Evolutionary conservation across 164 flowering plant species (phyloP).

Genomic region (Berberis thunbergii): DNA sequence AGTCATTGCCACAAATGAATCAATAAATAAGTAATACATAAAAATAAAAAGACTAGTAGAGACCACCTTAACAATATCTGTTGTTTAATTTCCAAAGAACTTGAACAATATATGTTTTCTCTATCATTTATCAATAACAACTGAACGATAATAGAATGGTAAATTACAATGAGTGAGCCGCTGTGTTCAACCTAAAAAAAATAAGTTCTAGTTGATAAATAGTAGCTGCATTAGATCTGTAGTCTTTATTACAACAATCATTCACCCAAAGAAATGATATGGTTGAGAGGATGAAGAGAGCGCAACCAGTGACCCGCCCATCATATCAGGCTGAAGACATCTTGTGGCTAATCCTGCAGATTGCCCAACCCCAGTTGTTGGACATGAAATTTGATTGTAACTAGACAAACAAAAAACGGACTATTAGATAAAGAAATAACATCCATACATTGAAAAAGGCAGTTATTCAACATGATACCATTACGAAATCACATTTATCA

Average conservation of each 20-base stretch:
- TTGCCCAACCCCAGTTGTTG: conserved; percentile 38
- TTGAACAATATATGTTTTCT: no score
- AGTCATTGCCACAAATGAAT: no score
- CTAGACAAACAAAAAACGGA: not conserved
- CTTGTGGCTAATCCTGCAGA: conserved; percentile 41
- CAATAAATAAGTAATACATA: no score
- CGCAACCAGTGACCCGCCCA: conserved; percentile 38
- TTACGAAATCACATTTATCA: not conserved
- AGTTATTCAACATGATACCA: not conserved
- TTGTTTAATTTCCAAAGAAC: no score
- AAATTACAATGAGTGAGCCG: no score
- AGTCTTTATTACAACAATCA: not conserved
- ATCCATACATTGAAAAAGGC: not conserved
- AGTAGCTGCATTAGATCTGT: no score
- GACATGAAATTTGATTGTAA: conserved; percentile 41
- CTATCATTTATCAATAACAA: no score
- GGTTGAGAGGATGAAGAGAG: conserved; percentile 42
- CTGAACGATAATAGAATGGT: no score
- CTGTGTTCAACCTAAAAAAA: no score
- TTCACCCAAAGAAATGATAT: conserved; percentile 25
- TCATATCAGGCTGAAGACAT: conserved; percentile 38
- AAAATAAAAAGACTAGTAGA: no score
- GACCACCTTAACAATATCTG: no score
- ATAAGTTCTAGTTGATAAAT: no score
- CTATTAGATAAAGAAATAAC: not conserved